A percentile compares a stretch with the other conserved stretches of the same genome.
phyloP scores from a whole-genome alignment of 2,329 filamentous ascomycete genomes.

The Beauveria rudraprayagi region DNA sequence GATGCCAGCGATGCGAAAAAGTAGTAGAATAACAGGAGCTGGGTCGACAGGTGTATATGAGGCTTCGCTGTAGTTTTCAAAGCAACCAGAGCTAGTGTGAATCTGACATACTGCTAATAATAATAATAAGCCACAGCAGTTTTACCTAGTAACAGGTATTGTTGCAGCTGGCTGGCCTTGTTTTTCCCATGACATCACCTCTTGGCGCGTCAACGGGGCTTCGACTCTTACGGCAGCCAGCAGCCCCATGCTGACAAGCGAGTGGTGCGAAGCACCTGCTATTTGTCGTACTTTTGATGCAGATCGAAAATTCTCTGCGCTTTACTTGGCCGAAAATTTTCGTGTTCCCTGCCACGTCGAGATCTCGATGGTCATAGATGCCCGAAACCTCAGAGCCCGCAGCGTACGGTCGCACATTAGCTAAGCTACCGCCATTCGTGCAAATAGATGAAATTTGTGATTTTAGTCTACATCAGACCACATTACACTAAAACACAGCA shows the following conservation, averaged over 20 bases:
- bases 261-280: background rate
- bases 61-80: background rate
- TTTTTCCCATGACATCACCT: conserved; percentile 7
- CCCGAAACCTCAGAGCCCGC: background rate
- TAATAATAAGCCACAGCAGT: background rate
- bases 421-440: no score
- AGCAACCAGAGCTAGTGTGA: background rate
- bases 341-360: background rate
- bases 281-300: background rate
- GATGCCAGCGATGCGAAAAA: background rate
- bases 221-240: background rate
- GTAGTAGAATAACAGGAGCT: background rate
- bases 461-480: no score
- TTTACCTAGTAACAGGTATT: background rate
- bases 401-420: no score
- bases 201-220: background rate
- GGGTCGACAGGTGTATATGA: background rate
- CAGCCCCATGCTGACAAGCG: background rate
- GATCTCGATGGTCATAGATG: background rate
- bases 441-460: no score
- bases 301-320: background rate
- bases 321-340: background rate
- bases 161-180: background rate
- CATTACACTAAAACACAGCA: no score
- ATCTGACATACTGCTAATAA: background rate